Percentiles rank a stretch among this genome's conserved stretches.
Evolutionary conservation across 345 rosid genomes (phyloP).

Genomic region (Brassica incana): DNA sequence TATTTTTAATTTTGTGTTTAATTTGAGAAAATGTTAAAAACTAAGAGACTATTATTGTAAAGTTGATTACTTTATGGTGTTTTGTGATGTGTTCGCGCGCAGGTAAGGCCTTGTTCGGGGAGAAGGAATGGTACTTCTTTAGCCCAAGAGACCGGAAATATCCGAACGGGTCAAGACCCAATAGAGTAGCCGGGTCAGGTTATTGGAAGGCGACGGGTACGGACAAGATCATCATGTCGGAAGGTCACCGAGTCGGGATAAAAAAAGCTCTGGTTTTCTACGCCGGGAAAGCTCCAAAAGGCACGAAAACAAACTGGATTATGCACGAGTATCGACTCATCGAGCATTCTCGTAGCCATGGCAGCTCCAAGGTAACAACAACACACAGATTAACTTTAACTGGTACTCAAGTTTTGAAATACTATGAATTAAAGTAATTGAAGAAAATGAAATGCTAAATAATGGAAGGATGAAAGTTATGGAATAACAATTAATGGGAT

Average conservation of each 20-base stretch:
- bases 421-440: no score
- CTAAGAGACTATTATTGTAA: neutral
- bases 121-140: slow-evolving; percentile 69
- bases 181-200: slow-evolving; percentile 88
- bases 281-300: slow-evolving; percentile 88
- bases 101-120: slow-evolving; percentile 76
- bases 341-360: slow-evolving; percentile 51
- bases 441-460: no score
- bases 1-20: no score
- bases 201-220: slow-evolving; percentile 99
- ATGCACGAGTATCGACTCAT: slow-evolving; percentile 94
- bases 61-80: neutral
- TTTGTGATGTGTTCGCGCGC: neutral
- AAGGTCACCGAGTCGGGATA: slow-evolving; percentile 80
- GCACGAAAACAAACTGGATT: slow-evolving; percentile 96
- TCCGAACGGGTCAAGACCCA: slow-evolving; percentile 96
- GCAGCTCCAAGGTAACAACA: slow-evolving; percentile 62
- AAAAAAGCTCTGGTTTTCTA: slow-evolving; percentile 95
- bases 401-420: no score
- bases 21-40: neutral
- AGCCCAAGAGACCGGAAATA: slow-evolving; percentile 86
- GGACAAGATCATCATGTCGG: slow-evolving; percentile 66
- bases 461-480: no score
- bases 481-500: no score
- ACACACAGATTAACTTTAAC: neutral